phyloP scores from a whole-genome alignment of 2,329 filamentous ascomycete genomes.

The Paradendryphiella salina region DNA sequence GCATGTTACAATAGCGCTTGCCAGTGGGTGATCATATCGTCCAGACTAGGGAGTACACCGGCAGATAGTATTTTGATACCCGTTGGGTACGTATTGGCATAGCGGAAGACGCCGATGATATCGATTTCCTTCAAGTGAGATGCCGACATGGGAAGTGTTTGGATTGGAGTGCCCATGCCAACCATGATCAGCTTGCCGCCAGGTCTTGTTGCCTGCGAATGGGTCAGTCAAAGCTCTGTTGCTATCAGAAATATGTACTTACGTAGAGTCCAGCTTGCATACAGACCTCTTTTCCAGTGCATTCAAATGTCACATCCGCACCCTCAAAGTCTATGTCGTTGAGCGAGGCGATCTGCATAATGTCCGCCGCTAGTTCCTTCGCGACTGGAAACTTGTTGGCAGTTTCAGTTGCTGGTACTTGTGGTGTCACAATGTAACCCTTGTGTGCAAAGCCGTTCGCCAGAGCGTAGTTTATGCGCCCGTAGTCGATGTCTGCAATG shows the following conservation, averaged over 20 bases:
- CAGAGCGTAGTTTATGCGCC: constrained; percentile 47
- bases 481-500: constrained; percentile 48
- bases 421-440: constrained; percentile 41
- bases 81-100: constrained; percentile 59
- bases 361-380: constrained; percentile 43
- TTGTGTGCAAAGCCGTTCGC: constrained; percentile 47
- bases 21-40: constrained; percentile 58
- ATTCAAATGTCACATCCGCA: constrained; percentile 49
- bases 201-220: constrained; percentile 47
- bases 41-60: constrained; percentile 54
- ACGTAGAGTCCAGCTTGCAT: constrained; percentile 51
- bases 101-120: constrained; percentile 61
- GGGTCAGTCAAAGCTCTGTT: constrained; percentile 15
- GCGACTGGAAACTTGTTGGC: constrained; percentile 40
- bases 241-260: constrained; percentile 17
- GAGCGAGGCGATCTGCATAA: constrained; percentile 44
- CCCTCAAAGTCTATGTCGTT: constrained; percentile 47
- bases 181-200: constrained; percentile 60
- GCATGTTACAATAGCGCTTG: neutral
- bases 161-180: constrained; percentile 60
- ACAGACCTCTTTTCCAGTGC: constrained; percentile 50
- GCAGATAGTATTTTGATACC: constrained; percentile 58
- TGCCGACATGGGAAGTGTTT: constrained; percentile 58
- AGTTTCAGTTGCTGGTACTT: constrained; percentile 32
- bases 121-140: constrained; percentile 61